Base-by-base conservation (phyloP, 2,329 filamentous ascomycete species). In the Neonectria magnoliae region DNA sequence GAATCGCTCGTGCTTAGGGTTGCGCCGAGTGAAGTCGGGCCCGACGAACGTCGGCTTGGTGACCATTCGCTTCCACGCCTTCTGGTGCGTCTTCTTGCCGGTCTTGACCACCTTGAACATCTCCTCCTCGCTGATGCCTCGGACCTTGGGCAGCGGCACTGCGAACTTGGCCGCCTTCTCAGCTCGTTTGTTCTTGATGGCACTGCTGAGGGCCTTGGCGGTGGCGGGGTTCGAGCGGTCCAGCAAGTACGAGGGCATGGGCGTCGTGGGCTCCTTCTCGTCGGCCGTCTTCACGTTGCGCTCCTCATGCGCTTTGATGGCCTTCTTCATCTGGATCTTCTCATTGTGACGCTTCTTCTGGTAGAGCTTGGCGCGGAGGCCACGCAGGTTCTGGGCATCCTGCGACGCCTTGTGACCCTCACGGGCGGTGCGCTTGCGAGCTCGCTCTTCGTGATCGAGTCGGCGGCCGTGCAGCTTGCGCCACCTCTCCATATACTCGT, bases 21-120 rank as follows among this genome's bases (percentile, higher is more conserved):
- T 94, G 58, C 94, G 83, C 76, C 94, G 85, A 3, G 94, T 98
- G 79, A 97, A 98, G 73, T 97, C 94, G 36, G 88, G 89, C 0
- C 94, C 95, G 22, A 98, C 95, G 79, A 98, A 98, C 60, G 78
- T 82, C 64, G 75, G 78, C 72, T 88, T 87, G 31, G 85, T 88
- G 67, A 89, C 85, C 84, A 90, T 90, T 38, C 90, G 81, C 83
- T 92, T 92, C 90, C 90, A 87, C 62, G 85, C 85, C 86, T 96
- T 97, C 88, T 97, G 94, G 61, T 90, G 86, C 2, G 91, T 93
- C 86, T 97, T 98, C 88, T 97, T 97, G 74, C 96, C 95, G 33
- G 95, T 98, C 83, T 94, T 94, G 76, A 98, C 90, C 14, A 97
- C 94, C 82, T 93, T 95, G 85, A 98, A 98, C 91, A 98, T 95